Conservation (phyloP, 768 basidiomycete species). For the Aureoboletus auriporus region DNA sequence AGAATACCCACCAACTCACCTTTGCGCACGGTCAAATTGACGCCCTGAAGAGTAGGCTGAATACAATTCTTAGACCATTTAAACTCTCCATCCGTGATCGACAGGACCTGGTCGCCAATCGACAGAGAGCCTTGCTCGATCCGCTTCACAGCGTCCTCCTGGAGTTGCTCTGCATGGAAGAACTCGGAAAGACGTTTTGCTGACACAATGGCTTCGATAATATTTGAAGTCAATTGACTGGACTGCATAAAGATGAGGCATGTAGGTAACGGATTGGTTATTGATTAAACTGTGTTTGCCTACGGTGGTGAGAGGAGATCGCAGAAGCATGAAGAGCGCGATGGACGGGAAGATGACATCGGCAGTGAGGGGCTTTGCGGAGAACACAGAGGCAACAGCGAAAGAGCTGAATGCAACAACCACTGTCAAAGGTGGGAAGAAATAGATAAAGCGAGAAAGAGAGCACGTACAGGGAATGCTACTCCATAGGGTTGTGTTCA, state of each 20-base stretch:
- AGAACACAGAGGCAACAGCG: constrained; percentile 61
- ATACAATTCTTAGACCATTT: constrained; percentile 60
- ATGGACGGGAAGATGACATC: constrained; percentile 97
- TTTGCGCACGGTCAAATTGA: constrained; percentile 70
- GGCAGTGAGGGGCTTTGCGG: constrained; percentile 69
- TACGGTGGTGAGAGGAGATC: constrained; percentile 85
- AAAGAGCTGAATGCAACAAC: constrained; percentile 84
- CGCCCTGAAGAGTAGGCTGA: constrained; percentile 66
- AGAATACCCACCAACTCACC: constrained; percentile 84
- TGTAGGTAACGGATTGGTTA: not conserved
- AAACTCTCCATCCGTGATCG: constrained; percentile 76
- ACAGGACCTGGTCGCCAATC: constrained; percentile 65
- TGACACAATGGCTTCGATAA: constrained; percentile 85
- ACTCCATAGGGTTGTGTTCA: constrained; percentile 61
- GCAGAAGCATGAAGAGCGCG: constrained; percentile 81
- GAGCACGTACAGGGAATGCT: constrained; percentile 52
- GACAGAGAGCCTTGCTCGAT: constrained; percentile 39
- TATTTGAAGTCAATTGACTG: constrained; percentile 67
- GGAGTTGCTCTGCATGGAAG: constrained; percentile 75
- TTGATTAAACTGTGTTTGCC: constrained; percentile 5
- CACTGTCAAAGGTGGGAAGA: constrained; percentile 30
- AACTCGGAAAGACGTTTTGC: constrained; percentile 74
- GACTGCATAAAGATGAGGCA: constrained; percentile 51
- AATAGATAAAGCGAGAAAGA: not conserved
- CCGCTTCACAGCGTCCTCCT: constrained; percentile 66